Conservation (phyloP, 345 rosid species). For the Camelina hispida region DNA sequence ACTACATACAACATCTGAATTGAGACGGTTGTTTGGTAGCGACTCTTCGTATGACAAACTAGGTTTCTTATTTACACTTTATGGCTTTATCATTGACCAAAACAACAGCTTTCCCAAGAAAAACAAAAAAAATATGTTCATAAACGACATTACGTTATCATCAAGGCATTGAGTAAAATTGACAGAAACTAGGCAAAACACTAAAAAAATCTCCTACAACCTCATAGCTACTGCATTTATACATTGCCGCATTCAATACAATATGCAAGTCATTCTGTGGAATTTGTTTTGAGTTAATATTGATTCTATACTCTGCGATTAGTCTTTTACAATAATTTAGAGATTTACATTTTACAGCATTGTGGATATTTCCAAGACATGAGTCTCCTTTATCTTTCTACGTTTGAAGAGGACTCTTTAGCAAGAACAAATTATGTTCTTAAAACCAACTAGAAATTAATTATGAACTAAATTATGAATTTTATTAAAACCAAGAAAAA, state of each 20-base stretch:
- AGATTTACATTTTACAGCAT: conserved; percentile 1
- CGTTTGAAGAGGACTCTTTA: not conserved
- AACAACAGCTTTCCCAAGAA: no score
- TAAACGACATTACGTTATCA: not conserved
- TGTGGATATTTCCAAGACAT: not conserved
- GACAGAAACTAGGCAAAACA: not conserved
- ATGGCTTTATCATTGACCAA: no score
- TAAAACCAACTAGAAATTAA: no score
- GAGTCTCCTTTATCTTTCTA: not conserved
- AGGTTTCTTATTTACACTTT: no score
- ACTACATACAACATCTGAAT: not conserved
- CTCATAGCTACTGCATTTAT: not conserved
- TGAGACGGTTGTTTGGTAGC: not conserved
- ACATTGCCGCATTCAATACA: not conserved
- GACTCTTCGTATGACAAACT: conserved; percentile 4
- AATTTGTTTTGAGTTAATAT: not conserved
- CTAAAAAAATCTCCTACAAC: not conserved
- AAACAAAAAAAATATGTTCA: no score
- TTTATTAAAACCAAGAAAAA: no score
- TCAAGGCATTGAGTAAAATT: not conserved
- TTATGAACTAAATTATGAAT: no score
- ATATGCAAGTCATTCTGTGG: not conserved
- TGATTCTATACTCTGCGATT: not conserved
- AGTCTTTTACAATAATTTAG: not conserved
- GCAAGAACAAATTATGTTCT: not conserved